Evolutionary conservation across 352 stramenopile genomes (phyloP).

Genomic region (Saprolegnia diclina): DNA sequence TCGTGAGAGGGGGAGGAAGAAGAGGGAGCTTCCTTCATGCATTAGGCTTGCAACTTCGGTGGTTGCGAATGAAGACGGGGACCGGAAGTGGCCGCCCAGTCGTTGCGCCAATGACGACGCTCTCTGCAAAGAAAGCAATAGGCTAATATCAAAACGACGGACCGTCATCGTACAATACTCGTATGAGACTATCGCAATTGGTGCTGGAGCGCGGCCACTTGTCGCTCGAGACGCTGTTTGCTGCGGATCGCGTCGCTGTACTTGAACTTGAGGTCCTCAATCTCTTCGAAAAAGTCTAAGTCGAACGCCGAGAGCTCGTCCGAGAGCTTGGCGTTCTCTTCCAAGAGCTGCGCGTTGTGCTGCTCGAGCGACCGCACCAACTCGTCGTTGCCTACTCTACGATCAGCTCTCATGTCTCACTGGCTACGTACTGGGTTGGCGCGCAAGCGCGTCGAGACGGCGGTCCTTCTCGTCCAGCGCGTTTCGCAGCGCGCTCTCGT

Average conservation of each 20-base stretch:
- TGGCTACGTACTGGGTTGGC: slow-evolving; percentile 9
- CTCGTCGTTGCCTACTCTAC: slow-evolving; percentile 17
- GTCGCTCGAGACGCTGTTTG: slow-evolving; percentile 52
- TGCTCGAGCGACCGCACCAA: slow-evolving; percentile 22
- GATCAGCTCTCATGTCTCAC: not conserved
- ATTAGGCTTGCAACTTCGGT: not conserved
- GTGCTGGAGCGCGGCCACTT: no score
- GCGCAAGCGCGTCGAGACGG: slow-evolving; percentile 37
- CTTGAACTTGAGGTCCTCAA: slow-evolving; percentile 94
- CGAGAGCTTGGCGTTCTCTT: slow-evolving; percentile 68
- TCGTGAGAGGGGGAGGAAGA: no score
- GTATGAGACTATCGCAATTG: not conserved
- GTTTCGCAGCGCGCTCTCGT: slow-evolving; percentile 28
- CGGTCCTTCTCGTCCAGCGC: slow-evolving; percentile 32
- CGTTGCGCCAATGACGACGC: no score
- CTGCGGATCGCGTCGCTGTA: slow-evolving; percentile 84
- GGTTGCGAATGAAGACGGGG: no score
- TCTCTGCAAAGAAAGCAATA: no score
- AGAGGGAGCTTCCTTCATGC: no score
- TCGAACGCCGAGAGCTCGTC: slow-evolving; percentile 88
- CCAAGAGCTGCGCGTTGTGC: slow-evolving; percentile 40
- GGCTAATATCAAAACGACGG: no score
- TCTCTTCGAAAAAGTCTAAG: slow-evolving; percentile 94
- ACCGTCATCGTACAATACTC: no score
- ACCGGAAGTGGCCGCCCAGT: no score